A percentile compares a stretch with the other conserved stretches of the same genome.
phyloP scores from a whole-genome alignment of 1,139 yeast species.

The Debaryomyces coudertii region DNA sequence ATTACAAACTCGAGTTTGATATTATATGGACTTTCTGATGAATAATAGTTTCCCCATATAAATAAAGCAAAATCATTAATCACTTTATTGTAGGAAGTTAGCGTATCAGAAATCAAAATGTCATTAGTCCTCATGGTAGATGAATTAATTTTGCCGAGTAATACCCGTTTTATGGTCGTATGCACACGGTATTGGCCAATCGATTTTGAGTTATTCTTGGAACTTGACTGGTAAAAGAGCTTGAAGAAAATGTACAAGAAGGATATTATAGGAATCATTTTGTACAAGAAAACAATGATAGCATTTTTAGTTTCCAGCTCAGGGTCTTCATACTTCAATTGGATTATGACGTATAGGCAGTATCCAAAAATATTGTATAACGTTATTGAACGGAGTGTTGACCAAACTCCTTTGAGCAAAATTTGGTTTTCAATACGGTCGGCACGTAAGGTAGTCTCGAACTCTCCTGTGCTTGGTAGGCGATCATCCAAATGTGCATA shows the following conservation, averaged over 20 bases:
- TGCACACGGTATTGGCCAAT: constrained; percentile 48
- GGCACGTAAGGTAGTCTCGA: constrained; percentile 34
- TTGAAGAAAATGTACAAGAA: constrained; percentile 21
- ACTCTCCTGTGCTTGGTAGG: constrained; percentile 34
- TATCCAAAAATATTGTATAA: constrained; percentile 28
- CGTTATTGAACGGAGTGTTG: constrained; percentile 26
- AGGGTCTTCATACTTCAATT: constrained; percentile 16
- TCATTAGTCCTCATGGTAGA: constrained; percentile 70
- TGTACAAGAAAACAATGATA: constrained; percentile 14
- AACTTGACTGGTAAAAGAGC: constrained; percentile 21
- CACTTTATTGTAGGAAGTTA: constrained; percentile 78
- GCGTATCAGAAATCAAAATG: constrained; percentile 75
- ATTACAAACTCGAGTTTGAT: constrained; percentile 49
- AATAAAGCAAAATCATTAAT: constrained; percentile 66
- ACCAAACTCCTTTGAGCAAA: constrained; percentile 39
- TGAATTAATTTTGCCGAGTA: constrained; percentile 58
- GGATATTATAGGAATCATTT: constrained; percentile 23
- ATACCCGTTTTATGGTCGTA: constrained; percentile 55
- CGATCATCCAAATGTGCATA: constrained; percentile 33
- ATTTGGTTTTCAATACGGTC: constrained; percentile 35
- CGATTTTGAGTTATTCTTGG: constrained; percentile 14
- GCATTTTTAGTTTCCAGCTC: constrained; percentile 11
- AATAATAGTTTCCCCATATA: constrained; percentile 32
- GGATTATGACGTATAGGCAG: constrained; percentile 25
- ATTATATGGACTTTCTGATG: constrained; percentile 31